Conservation (phyloP, 2,329 filamentous ascomycete species). For the Aspergillus unguis region DNA sequence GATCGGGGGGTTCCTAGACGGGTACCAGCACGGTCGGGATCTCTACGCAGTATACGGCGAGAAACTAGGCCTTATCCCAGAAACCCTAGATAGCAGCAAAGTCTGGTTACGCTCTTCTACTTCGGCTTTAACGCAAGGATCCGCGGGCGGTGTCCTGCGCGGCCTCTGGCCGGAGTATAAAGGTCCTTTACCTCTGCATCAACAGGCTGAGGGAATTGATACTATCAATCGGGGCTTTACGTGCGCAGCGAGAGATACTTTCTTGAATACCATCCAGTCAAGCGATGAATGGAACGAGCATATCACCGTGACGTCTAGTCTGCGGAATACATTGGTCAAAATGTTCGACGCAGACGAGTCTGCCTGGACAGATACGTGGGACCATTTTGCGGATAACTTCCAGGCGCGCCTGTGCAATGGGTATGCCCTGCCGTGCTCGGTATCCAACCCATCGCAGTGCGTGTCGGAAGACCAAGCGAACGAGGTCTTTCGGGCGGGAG, state of each 20-base stretch:
- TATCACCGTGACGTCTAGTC: constrained; percentile 27
- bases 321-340: constrained; percentile 29
- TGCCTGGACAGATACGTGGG: constrained; percentile 36
- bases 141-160: constrained; percentile 38
- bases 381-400: constrained; percentile 43
- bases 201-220: constrained; percentile 35
- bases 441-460: constrained; percentile 26
- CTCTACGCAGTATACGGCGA: constrained; percentile 33
- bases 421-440: constrained; percentile 34
- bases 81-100: constrained; percentile 18
- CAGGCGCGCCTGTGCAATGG: constrained; percentile 41
- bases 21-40: constrained; percentile 37
- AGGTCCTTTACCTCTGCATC: constrained; percentile 35
- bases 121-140: constrained; percentile 36
- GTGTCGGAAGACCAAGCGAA: constrained; percentile 33
- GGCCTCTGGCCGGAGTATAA: constrained; percentile 35
- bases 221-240: constrained; percentile 37
- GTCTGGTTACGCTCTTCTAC: constrained; percentile 40
- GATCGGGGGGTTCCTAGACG: constrained; percentile 37
- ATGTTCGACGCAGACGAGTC: constrained; percentile 31
- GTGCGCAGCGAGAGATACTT: constrained; percentile 25
- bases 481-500: constrained; percentile 40
- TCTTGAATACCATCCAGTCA: constrained; percentile 27
- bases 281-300: constrained; percentile 36
- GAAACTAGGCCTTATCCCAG: constrained; percentile 32